These are phyloP conservation scores for Obba rivulosa DNA, from an alignment of 768 basidiomycete genomes.

Conservation along the genomic window DNA sequence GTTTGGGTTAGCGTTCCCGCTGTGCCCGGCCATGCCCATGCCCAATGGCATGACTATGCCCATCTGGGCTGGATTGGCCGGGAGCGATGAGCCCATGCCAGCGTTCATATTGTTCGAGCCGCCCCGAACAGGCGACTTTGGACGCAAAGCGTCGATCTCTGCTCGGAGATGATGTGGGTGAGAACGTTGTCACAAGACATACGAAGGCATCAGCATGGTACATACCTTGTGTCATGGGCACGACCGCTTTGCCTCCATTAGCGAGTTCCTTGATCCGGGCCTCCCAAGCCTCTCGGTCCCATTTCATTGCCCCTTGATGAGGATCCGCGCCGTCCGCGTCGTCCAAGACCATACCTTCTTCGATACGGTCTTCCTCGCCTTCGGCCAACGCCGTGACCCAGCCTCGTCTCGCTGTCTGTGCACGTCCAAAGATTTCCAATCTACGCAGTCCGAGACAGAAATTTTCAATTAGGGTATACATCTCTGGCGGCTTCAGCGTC, in stretches of 20 bases:
- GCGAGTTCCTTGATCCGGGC: constrained; percentile 49
- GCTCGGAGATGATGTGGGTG: constrained; percentile 5
- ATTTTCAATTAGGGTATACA: constrained; percentile 94
- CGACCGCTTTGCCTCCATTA: constrained; percentile 54
- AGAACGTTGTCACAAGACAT: not conserved
- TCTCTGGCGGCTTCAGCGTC: constrained; percentile 86
- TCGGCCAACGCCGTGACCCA: constrained; percentile 86
- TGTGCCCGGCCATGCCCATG: constrained; percentile 14
- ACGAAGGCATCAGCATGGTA: constrained; percentile 2
- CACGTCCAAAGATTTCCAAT: constrained; percentile 82
- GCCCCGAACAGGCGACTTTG: constrained; percentile 71
- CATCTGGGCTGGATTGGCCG: constrained; percentile 7
- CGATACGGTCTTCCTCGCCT: constrained; percentile 51
- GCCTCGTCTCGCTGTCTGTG: constrained; percentile 67
- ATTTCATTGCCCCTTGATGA: constrained; percentile 34
- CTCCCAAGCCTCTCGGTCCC: constrained; percentile 66
- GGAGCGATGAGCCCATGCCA: constrained; percentile 13
- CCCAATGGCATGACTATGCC: constrained; percentile 28
- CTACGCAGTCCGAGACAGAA: constrained; percentile 93
- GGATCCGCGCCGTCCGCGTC: constrained; percentile 22
- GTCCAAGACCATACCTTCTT: constrained; percentile 25
- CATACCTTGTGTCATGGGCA: constrained; percentile 55
- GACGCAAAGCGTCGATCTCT: constrained; percentile 81
- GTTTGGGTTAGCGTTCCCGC: constrained; percentile 1
- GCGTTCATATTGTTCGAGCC: constrained; percentile 23